Evolutionary conservation across 2,329 filamentous ascomycete species (phyloP), one percentile per base, ranked within the genome.

Genomic region (Hymenoscyphus albidus): DNA sequence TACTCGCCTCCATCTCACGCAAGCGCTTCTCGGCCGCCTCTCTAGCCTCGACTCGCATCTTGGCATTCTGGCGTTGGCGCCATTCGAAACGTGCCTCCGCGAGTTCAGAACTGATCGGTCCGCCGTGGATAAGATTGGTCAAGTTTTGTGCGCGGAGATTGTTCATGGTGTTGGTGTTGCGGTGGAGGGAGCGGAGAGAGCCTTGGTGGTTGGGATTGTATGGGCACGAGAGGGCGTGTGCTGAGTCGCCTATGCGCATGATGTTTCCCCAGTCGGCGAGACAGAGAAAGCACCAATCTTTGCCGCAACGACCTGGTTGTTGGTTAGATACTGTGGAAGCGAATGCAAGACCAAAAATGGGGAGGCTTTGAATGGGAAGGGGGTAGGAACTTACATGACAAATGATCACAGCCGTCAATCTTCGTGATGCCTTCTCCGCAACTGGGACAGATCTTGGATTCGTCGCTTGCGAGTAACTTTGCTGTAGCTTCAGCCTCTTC

Each of bases 401-500:
- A 64, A 44, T 72, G 69, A 59, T 72, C 69, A 59, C 71, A 72
- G 0, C 71, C 71, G 0, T 66, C 67, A 10, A 32, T 63, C 48
- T 65, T 65, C 1, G 61, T 64, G 3, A 72, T 68, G 10, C 69
- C 68, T 18, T 71, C 63, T 13, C 65, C 31, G 55, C 70, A 72
- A 35, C 62, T 56, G 2, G 71, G 67, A 22, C 71, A 72, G 1
- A 72, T 64, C 27, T 68, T 62, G 0, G 66, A 65, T 13, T 66
- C 57, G 31, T 68, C 57, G 6, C 55, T 66, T 1, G 70, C 66
- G n/a, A 72, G 62, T 0, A 71, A 35, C 38, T 68, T 70, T 10
- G 70, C 71, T 1, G 71, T 71, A 12, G 69, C 70, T 59, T 71
- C 69, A 14, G 65, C 70, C 13, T 68, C 60, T 58, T 71, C 70